phyloP scores from a whole-genome alignment of 2,329 filamentous ascomycete species.

The Colletotrichum somersetense region DNA sequence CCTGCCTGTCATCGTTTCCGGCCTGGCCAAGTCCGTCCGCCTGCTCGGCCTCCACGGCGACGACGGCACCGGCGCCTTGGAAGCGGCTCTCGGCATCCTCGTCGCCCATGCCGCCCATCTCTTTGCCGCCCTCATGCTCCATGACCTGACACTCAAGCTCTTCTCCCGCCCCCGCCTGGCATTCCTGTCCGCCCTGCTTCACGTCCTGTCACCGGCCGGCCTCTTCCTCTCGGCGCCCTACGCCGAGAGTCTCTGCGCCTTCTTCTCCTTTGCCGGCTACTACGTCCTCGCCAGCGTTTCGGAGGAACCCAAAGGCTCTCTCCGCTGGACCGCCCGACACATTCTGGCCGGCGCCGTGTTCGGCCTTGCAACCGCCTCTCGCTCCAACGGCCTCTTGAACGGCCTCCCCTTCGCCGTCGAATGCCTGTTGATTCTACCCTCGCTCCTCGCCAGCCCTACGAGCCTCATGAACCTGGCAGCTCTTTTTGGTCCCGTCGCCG shows the following conservation, averaged over 20 bases:
- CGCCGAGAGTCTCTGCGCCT: conserved; percentile 82
- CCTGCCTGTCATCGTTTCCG: conserved; percentile 59
- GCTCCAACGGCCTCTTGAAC: conserved; percentile 89
- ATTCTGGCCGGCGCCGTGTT: conserved; percentile 77
- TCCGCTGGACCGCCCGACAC: conserved; percentile 61
- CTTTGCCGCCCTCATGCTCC: conserved; percentile 78
- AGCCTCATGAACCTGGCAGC: conserved; percentile 57
- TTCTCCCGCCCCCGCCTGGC: conserved; percentile 67
- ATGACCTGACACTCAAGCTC: conserved; percentile 72
- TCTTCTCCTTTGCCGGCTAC: conserved; percentile 81
- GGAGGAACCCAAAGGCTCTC: conserved; percentile 50
- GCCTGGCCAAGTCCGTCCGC: conserved; percentile 49
- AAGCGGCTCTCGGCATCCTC: conserved; percentile 69
- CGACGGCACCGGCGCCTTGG: conserved; percentile 45
- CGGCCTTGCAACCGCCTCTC: conserved; percentile 78
- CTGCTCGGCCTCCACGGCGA: conserved; percentile 44
- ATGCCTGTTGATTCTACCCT: conserved; percentile 56
- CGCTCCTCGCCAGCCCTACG: conserved; percentile 54
- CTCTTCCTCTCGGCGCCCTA: conserved; percentile 92
- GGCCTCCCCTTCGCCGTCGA: conserved; percentile 81
- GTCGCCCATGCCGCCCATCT: conserved; percentile 83
- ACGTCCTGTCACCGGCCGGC: conserved; percentile 88
- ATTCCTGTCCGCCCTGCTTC: conserved; percentile 77
- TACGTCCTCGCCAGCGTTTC: conserved; percentile 73
- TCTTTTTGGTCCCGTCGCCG: conserved; percentile 70